Conservation (phyloP, 2,329 filamentous ascomycete species). For the Ceratocystis cacaofunesta region DNA sequence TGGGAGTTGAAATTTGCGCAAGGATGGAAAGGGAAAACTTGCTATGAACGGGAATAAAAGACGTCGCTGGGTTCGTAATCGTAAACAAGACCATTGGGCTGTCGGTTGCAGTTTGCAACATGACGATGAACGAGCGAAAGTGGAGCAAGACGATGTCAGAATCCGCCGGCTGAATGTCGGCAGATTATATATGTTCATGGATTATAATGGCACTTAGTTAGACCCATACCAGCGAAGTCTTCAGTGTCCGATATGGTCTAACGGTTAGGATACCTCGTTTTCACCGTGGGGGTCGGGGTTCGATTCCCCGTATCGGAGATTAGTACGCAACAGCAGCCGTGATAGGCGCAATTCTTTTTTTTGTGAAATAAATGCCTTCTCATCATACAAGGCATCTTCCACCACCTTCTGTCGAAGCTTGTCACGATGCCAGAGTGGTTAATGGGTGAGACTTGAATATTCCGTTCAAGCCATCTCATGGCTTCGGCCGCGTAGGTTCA, state of each 20-base stretch:
- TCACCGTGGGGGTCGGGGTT: constrained; percentile 17
- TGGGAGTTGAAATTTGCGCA: too few species aligned
- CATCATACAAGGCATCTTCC: too few species aligned
- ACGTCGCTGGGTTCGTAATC: not conserved
- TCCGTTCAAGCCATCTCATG: constrained; percentile 17
- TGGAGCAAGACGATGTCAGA: not conserved
- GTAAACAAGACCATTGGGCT: not conserved
- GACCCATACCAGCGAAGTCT: too few species aligned
- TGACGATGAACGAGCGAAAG: constrained; percentile 3
- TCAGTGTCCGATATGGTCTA: constrained; percentile 16
- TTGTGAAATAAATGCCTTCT: too few species aligned
- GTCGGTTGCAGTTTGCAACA: not conserved
- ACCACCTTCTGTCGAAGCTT: too few species aligned
- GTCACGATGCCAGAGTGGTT: constrained; percentile 18
- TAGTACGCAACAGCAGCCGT: too few species aligned
- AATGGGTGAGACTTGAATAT: constrained; percentile 18
- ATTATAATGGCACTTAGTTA: too few species aligned
- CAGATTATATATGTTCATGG: accelerated
- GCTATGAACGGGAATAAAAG: too few species aligned
- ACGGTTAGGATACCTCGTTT: constrained; percentile 18
- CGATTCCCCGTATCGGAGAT: constrained; percentile 17
- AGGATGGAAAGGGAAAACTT: not conserved
- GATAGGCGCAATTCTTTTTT: too few species aligned
- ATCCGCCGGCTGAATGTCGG: not conserved
- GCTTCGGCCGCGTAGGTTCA: constrained; percentile 17